Base-by-base conservation (phyloP, 179 eudicot genomes). In the Actinidia arguta region DNA sequence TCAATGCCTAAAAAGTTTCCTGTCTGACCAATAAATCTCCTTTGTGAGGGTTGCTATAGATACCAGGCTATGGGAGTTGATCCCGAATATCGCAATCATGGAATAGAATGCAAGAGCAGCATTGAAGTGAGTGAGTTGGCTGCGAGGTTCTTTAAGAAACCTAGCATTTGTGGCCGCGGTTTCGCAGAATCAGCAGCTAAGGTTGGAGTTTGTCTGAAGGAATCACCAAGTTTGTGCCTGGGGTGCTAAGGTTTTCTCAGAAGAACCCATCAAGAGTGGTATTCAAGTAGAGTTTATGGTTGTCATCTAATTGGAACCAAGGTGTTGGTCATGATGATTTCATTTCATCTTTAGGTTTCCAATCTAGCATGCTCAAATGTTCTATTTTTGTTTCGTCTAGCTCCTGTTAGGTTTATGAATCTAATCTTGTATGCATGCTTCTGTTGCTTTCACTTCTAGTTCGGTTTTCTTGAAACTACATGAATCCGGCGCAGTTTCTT, bases 31-130 rank as follows among this genome's bases (percentile, higher is more conserved):
- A 63, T 14, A 24, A 24, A 63, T 25, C 4, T 63, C 36, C 25
- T 63, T 63, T 4, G 42, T 63, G 4, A 17, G 68, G 22, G 39
- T 63, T 4, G 25, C 9, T 8, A 22, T 63, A 36, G 25, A 11
- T 63, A 25, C 4, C 18, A 4, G 69, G 36, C 14, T 7, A 7
- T 25, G 0, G 22, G 4, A 5, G 11, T 27, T 25, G 39, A 3
- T 14, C n/a, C n/a, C n/a, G n/a, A n/a, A n/a, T n/a, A n/a, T 24
- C 0, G 0, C 0, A 11, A 10, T 3, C 4, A 20, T 10, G 25
- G 16, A 24, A 63, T 63, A 10, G 42, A 63, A 63, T 63, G 69
- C 69, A 63, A 63, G 42, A 24, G 69, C 69, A n/a, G 69, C 69
- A 10, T 63, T 63, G 59, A 55, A 55, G 59, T 55, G 59, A 16